phyloP scores from a whole-genome alignment of 345 rosid species.

The Noccaea bulbosa region DNA sequence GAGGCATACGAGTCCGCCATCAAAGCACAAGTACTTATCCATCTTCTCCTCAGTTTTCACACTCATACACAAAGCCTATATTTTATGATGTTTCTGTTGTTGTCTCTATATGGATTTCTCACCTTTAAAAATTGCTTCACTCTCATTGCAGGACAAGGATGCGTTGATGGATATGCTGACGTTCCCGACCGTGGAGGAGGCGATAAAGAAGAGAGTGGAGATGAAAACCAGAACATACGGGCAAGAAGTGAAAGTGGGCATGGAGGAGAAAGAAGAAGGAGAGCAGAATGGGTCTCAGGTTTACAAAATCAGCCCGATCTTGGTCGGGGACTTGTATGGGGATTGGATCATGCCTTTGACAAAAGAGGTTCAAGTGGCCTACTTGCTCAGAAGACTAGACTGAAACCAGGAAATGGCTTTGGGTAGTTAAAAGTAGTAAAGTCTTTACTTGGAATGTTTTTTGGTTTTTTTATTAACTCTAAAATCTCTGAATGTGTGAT shows the following conservation, averaged over 20 bases:
- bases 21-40: slow-evolving; percentile 53
- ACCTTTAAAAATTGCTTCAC: neutral
- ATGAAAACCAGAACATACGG: slow-evolving; percentile 68
- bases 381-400: slow-evolving; percentile 76
- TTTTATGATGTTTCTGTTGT: neutral
- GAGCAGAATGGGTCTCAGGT: slow-evolving; percentile 36
- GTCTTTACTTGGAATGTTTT: neutral
- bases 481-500: neutral
- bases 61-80: neutral
- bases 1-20: slow-evolving; percentile 68
- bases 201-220: slow-evolving; percentile 66
- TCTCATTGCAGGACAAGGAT: slow-evolving; percentile 50
- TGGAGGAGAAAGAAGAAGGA: slow-evolving; percentile 25
- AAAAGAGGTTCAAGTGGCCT: slow-evolving; percentile 78
- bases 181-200: slow-evolving; percentile 59
- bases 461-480: neutral
- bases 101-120: neutral
- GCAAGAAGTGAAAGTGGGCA: slow-evolving; percentile 49
- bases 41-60: neutral
- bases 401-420: slow-evolving; percentile 29
- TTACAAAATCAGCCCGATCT: slow-evolving; percentile 66
- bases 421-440: slow-evolving; percentile 17
- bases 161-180: slow-evolving; percentile 65
- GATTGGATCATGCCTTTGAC: slow-evolving; percentile 89
- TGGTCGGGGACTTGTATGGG: slow-evolving; percentile 66